Base-by-base conservation (phyloP, 2,329 filamentous ascomycete genomes). In the Acarospora socialis region DNA sequence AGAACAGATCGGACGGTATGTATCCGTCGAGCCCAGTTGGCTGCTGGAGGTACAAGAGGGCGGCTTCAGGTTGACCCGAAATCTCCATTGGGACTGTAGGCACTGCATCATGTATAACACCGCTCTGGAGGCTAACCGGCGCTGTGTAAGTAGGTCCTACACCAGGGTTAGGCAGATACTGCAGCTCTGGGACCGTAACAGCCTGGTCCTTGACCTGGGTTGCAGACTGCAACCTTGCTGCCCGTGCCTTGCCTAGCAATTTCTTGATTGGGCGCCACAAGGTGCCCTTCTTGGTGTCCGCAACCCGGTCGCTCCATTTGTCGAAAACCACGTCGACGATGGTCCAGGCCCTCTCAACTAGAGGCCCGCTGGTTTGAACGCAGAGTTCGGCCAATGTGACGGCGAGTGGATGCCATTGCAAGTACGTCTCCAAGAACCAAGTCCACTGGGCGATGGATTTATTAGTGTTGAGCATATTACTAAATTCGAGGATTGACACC, bases 401-500 rank as follows among this genome's bases (percentile, higher is more conserved):
- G 1, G 65, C 66, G 21, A 70, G 56, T 3, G 63, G 61, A 42
- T 72, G 64, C 64, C 66, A 68, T 41, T 71, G 66, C 24, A 68
- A 61, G 32, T 69, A 69, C 4, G 65, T 69, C 29, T 57, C 56
- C 50, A 67, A 68, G 2, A 70, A 55, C 68, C 68, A 72, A 9
- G 60, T 56, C 66, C 66, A 72, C 33, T 65, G 62, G 47, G 57
- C 56, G 0, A 60, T 68, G 2, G 55, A 50, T 13, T 56, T 53
- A 40, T 80, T 73, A 0, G 61, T 68, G 38, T 75, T 69, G 4
- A 80, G 55, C 2, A 73, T 59, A 32, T 74, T 56, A 13, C 65
- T 66, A 45, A 73, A 68, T 47, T 81, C 75, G 17, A 79, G 61
- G 19, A 77, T 70, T 42, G 81, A 73, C 20, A 81, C 60, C 2